Evolutionary conservation across 2,329 filamentous ascomycete genomes (phyloP), one percentile per base, ranked within the genome.

Genomic region (Alternaria solani): DNA sequence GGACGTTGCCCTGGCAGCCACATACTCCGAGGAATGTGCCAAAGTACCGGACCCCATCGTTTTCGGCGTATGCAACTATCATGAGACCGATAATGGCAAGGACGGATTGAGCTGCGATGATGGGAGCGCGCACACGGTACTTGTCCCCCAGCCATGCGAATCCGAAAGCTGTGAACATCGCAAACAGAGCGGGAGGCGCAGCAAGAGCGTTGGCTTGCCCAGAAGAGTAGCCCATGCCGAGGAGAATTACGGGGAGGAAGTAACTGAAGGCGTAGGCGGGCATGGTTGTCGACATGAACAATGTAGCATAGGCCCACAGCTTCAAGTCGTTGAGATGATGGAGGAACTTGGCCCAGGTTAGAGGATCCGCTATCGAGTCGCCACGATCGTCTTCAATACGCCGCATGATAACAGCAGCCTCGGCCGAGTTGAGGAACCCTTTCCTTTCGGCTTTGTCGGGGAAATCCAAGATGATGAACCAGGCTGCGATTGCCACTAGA

Each of bases 381-480:
- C 65, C 66, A 11, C 72, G 63, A 34, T 75, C 71, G 9, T 66
- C 64, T 32, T 75, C 63, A 5, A 75, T 66, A 18, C 70, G 49
- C 12, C 64, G 61, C n/a, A 72, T 56, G 20, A 72, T 57, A 7
- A 62, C 59, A 7, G 63, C 49, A 9, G 65, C 63, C 53, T 74
- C 66, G 23, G 54, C 18, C 3, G 62, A 57, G 6, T 51, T 70
- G 6, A 74, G 64, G 28, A 72, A 74, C 6, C 68, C 64, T 18
- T 66, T 61, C 41, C 66, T 62, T 18, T 66, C 65, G 2, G 70
- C 70, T 43, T 69, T 72, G 48, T 72, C 71, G 1, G 72, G 71
- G 28, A 73, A 75, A 38, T 72, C 70, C 11, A 74, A 58, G 46
- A 74, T 73, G 49, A 73, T 61, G 44, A 69, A 69, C 61, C 68